Conservation (phyloP, 139 green algal species). For the Chlorella sorokiniana region DNA sequence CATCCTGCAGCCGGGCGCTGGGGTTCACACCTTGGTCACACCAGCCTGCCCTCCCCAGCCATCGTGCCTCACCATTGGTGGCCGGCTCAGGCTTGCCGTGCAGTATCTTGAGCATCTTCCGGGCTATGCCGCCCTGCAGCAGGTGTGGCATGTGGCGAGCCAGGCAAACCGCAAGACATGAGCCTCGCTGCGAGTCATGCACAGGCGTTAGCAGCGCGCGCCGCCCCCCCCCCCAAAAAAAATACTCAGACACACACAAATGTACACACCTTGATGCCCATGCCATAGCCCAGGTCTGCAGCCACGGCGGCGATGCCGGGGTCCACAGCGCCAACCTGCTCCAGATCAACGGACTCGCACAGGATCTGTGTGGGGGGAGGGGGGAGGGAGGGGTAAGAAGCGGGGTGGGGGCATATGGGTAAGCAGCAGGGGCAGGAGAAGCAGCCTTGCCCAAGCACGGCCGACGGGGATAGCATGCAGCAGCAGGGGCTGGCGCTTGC, state of each 20-base stretch:
- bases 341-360: conserved; percentile 29
- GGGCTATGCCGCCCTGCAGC: conserved; percentile 46
- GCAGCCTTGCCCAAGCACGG: background rate
- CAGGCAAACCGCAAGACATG: background rate
- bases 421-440: background rate
- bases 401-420: background rate
- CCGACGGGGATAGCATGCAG: background rate
- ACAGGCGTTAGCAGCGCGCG: background rate
- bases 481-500: background rate
- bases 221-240: too few species aligned
- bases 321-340: conserved; percentile 20
- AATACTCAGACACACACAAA: too few species aligned
- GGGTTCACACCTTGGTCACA: background rate
- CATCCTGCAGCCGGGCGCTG: background rate
- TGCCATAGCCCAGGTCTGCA: conserved; percentile 42
- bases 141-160: background rate
- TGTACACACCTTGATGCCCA: conserved; percentile 47
- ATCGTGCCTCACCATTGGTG: background rate
- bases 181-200: background rate
- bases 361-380: conserved; percentile 8
- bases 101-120: conserved; percentile 55
- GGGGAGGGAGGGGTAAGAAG: background rate
- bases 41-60: background rate
- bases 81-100: conserved; percentile 48
- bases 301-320: conserved; percentile 39